Evolutionary conservation across 345 rosid genomes (phyloP).

Genomic region (Erysimum cheiranthoides): DNA sequence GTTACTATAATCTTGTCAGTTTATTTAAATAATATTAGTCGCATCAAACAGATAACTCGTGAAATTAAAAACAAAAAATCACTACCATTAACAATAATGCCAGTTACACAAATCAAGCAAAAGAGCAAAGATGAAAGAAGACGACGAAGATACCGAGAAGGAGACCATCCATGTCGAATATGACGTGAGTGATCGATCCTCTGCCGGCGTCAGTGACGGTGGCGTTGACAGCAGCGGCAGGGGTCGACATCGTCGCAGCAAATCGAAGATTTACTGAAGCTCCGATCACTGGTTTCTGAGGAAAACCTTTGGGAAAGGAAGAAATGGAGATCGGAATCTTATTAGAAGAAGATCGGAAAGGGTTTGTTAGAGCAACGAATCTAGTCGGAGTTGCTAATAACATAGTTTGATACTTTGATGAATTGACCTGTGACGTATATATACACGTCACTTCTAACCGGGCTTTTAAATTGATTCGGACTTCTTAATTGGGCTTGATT

Average conservation of each 20-base stretch:
- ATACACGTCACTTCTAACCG: background rate
- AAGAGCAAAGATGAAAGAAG: background rate
- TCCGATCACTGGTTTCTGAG: conserved; percentile 10
- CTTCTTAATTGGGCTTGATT: conserved; percentile 15
- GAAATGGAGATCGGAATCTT: conserved; percentile 12
- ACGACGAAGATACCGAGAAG: conserved; percentile 62
- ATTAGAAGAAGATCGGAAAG: conserved; percentile 17
- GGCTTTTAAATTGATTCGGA: conserved; percentile 14
- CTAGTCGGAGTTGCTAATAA: conserved; percentile 34
- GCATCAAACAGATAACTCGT: background rate
- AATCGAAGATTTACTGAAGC: background rate
- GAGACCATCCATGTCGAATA: conserved; percentile 99
- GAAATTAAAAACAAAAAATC: background rate
- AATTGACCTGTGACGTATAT: background rate
- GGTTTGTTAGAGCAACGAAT: conserved; percentile 23
- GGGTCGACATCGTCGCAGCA: conserved; percentile 29
- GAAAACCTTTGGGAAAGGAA: background rate
- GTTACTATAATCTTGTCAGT: background rate
- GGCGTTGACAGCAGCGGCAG: conserved; percentile 24
- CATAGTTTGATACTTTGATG: background rate
- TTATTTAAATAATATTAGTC: no score
- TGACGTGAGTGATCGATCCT: conserved; percentile 74
- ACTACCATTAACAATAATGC: background rate
- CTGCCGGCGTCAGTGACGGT: conserved; percentile 39
- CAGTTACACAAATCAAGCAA: background rate